Base-by-base conservation (phyloP, 441 rosid species). In the Metrosideros polymorpha region DNA sequence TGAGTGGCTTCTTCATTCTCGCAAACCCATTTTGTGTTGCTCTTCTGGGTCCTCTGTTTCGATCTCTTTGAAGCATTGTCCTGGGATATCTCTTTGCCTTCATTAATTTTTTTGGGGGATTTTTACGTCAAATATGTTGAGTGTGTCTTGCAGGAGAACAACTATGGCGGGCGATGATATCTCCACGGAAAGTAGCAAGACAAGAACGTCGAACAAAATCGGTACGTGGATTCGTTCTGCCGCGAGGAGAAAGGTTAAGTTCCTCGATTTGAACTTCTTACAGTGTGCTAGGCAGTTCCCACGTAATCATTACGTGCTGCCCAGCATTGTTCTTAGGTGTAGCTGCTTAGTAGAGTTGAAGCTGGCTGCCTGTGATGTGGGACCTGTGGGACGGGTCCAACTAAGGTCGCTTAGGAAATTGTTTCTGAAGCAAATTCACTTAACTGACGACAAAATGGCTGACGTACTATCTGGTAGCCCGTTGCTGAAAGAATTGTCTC, bases 371-470 rank as follows among this genome's bases (percentile, higher is more conserved):
- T 29, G 71, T 14, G 35, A n/a, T 9, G 71, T 59, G 2, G 0
- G 22, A 6, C 35, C 29, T 17, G 35, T 6, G 35, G 35, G 66
- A 57, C 0, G 0, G 35, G 66, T 3, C 4, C 19, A n/a, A 57
- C 35, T n/a, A 57, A 14, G 35, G 66, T 57, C 9, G 7, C 30
- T 27, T 56, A 56, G 17, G 12, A n/a, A 6, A 56, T 56, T 27
- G 32, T n/a, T 56, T 6, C 27, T 56, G 32, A 27, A 56, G 4
- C 6, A 56, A 12, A 5, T 27, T 27, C 4, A 56, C 7, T 56
- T 27, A 12, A 12, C 32, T 0, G 4, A 56, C 2, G 1, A n/a
- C 18, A 27, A 12, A 12, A 3, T 56, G 63, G 0, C 32, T 0
- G 4, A 6, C 32, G 27, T 56, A 2, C 8, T 6, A 27, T 27